Evolutionary conservation across 345 rosid genomes (phyloP).

Genomic region (Sisymbrium altissimum): DNA sequence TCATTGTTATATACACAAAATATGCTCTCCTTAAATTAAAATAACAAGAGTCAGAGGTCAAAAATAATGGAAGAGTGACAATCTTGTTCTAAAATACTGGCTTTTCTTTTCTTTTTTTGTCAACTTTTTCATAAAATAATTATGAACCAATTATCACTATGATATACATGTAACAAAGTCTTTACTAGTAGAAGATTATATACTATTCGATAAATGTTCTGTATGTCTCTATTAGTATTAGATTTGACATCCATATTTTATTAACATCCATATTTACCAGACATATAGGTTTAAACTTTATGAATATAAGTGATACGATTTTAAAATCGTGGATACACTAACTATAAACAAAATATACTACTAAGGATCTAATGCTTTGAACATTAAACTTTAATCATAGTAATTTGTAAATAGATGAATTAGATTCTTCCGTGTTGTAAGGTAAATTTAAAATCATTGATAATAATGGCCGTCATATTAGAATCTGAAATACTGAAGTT

Average conservation of each 20-base stretch:
- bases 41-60: slow-evolving; percentile 21
- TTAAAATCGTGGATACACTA: not conserved
- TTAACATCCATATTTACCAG: too few relatives aligned
- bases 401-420: not conserved
- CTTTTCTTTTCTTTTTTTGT: not conserved
- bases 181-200: not conserved
- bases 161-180: not conserved
- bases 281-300: not conserved
- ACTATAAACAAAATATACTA: too few relatives aligned
- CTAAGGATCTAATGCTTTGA: not conserved
- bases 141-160: not conserved
- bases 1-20: not conserved
- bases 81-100: not conserved
- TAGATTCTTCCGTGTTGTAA: too few relatives aligned
- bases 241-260: not conserved
- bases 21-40: slow-evolving; percentile 15
- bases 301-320: not conserved
- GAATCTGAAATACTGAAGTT: too few relatives aligned
- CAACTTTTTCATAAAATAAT: not conserved
- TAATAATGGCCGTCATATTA: too few relatives aligned
- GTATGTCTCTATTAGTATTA: not conserved
- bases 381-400: too few relatives aligned
- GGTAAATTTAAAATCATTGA: too few relatives aligned
- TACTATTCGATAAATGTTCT: not conserved
- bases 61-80: slow-evolving; percentile 17